Base-by-base conservation (phyloP, 129 eudicot genomes). In the Rutidosis leptorrhynchoides region DNA sequence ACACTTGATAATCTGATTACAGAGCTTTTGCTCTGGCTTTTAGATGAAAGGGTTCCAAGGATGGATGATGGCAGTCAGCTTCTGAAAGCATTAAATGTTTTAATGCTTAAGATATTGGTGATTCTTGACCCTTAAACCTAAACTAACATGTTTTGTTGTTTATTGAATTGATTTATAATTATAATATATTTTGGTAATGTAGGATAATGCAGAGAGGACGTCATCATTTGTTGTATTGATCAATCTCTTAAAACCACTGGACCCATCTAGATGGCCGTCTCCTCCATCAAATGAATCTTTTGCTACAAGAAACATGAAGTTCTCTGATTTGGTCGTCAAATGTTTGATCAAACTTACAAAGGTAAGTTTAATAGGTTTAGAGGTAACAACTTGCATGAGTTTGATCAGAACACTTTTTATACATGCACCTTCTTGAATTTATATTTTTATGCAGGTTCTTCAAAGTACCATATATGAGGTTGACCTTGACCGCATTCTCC, bases 51-150 rank as follows among this genome's bases (percentile, higher is more conserved):
- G 83, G 99, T 93, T 48, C 96, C 99, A 0, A 81, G 87, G 48
- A 93, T 93, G 96, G 96, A 93, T 67, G 99, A 93, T 55, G 99
- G 99, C 48, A 87, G 96, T 78, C 99, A 93, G 54, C 96, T 93
- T 54, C 67, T 93, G 68, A 93, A 90, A 82, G 99, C 99, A n/a
- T 74, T 93, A 76, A 93, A 93, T 84, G 99, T 93, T 51, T 77
- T 93, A 77, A 93, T 93, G 99, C 96, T 93, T 56, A 82, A 82
- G 77, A 85, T 85, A 46, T 63, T 85, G 88, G 92, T 85, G 49
- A 65, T 56, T 37, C 28, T 60, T 49, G 9, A 16, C 61, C 43
- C 59, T 2, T 63, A 21, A 27, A 69, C 10, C 29, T 17, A 27
- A 26, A 63, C 12, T 19, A 49, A 9, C 76, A 37, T 24, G 12